Base-by-base conservation (phyloP, 805 yeast genomes). In the Starmerella tilneyi region DNA sequence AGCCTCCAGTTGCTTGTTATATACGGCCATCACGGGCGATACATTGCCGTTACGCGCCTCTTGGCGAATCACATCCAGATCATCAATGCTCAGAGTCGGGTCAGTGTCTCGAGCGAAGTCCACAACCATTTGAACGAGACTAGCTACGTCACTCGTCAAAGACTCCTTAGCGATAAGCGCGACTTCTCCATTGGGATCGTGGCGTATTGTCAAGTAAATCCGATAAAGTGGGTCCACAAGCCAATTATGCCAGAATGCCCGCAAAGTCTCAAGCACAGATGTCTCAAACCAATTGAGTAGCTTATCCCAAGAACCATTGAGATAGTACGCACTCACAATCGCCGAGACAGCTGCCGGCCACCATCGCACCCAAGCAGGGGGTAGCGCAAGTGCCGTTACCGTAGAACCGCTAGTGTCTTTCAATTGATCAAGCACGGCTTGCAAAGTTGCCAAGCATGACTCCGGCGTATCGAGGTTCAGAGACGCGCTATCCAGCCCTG, bases 111-210 rank as follows among this genome's bases (percentile, higher is more conserved):
- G 43, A 0, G 75, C 71, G 58, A 79, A 84, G 43, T 83, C 92
- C 16, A 78, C 67, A 2, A 85, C 84, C 98, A 89, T 89, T 46
- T 96, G 63, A 57, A 85, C 86, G 43, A 89, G 69, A 2, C 94
- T 81, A 37, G 77, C 75, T 53, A 85, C 66, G 56, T 88, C 96
- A 0, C 92, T 75, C 29, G 74, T 71, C 15, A 92, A 67, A 1
- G 94, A 81, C 44, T 82, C 81, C 59, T 81, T 81, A 3, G 89
- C 77, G 63, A 84, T 78, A 19, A 86, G 73, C 0, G 94, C 81
- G 35, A 86, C 75, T 47, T 79, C 74, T 1, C 80, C 74, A 29
- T 70, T 68, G 13, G 81, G 81, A 59, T 88, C 96, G 61, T 84
- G 92, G 43, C 92, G 71, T n/a, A 89, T 78, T 0, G 94, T 85